Evolutionary conservation across 2,329 filamentous ascomycete genomes (phyloP), one percentile per base, ranked within the genome.

Genomic region (Microsporum ferrugineum): DNA sequence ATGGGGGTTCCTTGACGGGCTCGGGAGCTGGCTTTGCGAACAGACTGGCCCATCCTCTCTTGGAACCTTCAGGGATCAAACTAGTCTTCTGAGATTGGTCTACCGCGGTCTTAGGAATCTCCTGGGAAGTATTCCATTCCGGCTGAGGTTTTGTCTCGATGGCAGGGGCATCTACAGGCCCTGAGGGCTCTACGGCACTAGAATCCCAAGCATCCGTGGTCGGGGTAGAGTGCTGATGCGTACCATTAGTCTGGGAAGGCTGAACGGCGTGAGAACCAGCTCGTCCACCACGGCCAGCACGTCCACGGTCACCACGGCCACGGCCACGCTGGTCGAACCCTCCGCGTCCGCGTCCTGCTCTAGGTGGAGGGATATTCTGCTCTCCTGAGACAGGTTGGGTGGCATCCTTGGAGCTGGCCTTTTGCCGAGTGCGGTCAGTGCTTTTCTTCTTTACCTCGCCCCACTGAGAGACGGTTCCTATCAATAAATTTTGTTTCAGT

Each of bases 41-140:
- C 80, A 91, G 86, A 74, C 86, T 88, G 41, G 88, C 88, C 88
- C 88, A 91, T 58, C 73, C 74, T 68, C 74, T 76, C 71, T 76
- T 77, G 57, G 74, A 68, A 43, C 71, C 72, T 61, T 76, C 75
- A 3, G 73, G 70, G 47, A 72, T 69, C 57, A 70, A 66, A 62
- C 64, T 73, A 63, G 64, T 71, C 70, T 74, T 75, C 29, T 63
- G 58, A 27, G 66, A 62, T 39, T 67, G 61, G 59, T 67, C 64
- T 57, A 63, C 68, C 6, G 60, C n/a, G 7, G 34, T 12, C 29
- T 39, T 55, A 31, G 39, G 17, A 12, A 27, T 29, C 36, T 64
- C 61, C 8, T 57, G 49, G 8, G 43, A 29, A 6, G 10, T 43
- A 10, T 47, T 43, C 41, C 31, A 31, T 27, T 57, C 34, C 27